These are phyloP conservation scores for Gremmenia infestans DNA, from an alignment of 2,329 filamentous ascomycete species.

Conservation along the genomic window DNA sequence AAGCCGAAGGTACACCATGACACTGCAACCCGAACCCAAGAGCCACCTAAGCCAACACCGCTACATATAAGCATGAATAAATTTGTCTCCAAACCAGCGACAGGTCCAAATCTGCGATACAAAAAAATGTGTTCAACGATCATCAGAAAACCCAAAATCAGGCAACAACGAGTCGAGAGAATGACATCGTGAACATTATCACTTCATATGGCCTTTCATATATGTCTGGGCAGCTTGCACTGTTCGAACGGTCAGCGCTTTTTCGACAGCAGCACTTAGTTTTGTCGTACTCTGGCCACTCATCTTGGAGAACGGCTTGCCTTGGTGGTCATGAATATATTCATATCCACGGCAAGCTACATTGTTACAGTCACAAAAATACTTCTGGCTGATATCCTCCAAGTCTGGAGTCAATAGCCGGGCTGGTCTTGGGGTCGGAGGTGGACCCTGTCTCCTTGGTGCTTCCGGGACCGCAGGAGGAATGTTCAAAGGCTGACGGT, in stretches of 20 bases:
- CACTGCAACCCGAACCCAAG: neutral
- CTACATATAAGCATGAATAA: neutral
- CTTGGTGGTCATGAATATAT: neutral
- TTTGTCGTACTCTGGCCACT: slow-evolving; percentile 2
- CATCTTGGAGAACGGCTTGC: neutral
- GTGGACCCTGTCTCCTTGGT: slow-evolving; percentile 3
- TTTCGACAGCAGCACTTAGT: neutral
- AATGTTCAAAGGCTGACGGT: neutral
- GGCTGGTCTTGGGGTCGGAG: slow-evolving; percentile 6
- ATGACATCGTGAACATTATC: neutral
- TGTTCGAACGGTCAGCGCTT: slow-evolving; percentile 1
- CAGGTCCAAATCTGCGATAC: neutral
- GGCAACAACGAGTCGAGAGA: neutral
- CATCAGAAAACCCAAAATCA: neutral
- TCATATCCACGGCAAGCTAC: neutral
- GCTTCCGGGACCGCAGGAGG: slow-evolving; percentile 1
- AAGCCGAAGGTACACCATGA: neutral
- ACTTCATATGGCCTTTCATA: slow-evolving; percentile 1
- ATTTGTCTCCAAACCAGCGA: neutral
- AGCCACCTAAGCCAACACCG: neutral
- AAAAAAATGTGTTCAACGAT: neutral
- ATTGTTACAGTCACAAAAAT: slow-evolving; percentile 6
- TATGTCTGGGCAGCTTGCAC: slow-evolving; percentile 7
- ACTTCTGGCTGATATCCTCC: slow-evolving; percentile 4
- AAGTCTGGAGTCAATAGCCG: slow-evolving; percentile 8